Percentiles rank a stretch among this genome's conserved stretches.
Conservation (phyloP, 73 alveolate species). For the Paramecium octaurelia region DNA sequence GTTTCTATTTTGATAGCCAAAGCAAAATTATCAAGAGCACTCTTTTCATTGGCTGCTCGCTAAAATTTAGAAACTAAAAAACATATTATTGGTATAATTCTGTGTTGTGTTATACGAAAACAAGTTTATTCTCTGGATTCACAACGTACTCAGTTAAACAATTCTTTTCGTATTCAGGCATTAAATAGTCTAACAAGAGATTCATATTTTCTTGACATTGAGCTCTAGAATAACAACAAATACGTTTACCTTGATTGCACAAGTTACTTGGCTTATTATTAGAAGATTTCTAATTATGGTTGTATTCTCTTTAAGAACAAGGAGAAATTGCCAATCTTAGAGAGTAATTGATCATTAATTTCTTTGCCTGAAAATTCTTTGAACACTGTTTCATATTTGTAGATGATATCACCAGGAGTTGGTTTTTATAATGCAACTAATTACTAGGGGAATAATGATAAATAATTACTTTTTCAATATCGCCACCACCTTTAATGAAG, state of each 20-base stretch:
- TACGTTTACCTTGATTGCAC: background rate
- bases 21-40: background rate
- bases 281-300: conserved; percentile 2
- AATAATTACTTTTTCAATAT: background rate
- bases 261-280: background rate
- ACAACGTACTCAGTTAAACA: conserved; percentile 58
- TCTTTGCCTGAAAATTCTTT: conserved; percentile 51
- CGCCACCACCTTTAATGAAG: background rate
- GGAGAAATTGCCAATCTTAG: conserved; percentile 11
- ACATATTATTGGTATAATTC: background rate
- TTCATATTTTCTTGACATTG: conserved; percentile 47
- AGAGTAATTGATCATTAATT: conserved; percentile 30
- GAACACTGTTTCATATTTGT: conserved; percentile 45
- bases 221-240: background rate
- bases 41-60: background rate
- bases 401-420: conserved; percentile 28
- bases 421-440: background rate
- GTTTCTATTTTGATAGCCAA: background rate
- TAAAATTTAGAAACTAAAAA: background rate
- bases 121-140: conserved; percentile 48
- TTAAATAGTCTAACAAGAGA: conserved; percentile 32
- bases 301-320: conserved; percentile 34
- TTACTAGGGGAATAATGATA: background rate
- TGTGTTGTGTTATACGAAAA: background rate
- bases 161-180: conserved; percentile 65